Evolutionary conservation across 371 early-diverging fungal genomes (phyloP), one percentile per base, ranked within the genome.

Genomic region (Mortierella sp.): DNA sequence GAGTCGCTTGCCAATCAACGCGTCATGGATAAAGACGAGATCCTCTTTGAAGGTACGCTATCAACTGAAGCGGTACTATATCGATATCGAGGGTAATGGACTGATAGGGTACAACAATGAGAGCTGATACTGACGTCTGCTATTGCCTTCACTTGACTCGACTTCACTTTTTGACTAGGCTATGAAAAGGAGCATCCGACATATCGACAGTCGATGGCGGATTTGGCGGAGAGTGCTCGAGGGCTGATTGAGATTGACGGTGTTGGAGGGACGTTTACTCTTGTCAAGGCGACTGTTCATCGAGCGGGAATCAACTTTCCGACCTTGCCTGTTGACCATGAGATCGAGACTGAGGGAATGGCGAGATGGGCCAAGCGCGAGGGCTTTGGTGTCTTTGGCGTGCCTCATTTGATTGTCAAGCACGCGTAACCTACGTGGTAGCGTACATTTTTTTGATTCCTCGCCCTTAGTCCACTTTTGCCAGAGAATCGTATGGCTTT

Each of bases 331-430:
- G 86, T 91, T 44, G 87, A 91, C 53, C 92, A 93, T 75, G 87
- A 89, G 66, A 87, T 94, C 8, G 94, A 94, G 77, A 94, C 94
- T 11, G 95, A 94, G 86, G 95, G 94, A 0, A 88, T 94, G 82
- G 93, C 93, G 34, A 92, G 92, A 70, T 89, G 93, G 80, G 93
- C 94, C 40, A 92, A 91, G 75, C 87, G 88, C 1, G 86, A 91
- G 79, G 93, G 93, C 8, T 92, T 87, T 70, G 86, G 86, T 39
- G 91, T 92, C 0, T 92, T 85, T 76, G 93, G 92, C 1, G 76
- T 91, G 44, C 93, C 93, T 2, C 82, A 85, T n/a, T 87, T 91
- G 39, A 73, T 89, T 40, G 88, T 91, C 39, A 86, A 87, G 34
- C 92, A 92, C 73, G 80, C 66, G 29, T 79, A 69, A 55, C 26